These are phyloP conservation scores for Novakomyces olei DNA, from an alignment of 805 yeast species.

Conservation along the genomic window DNA sequence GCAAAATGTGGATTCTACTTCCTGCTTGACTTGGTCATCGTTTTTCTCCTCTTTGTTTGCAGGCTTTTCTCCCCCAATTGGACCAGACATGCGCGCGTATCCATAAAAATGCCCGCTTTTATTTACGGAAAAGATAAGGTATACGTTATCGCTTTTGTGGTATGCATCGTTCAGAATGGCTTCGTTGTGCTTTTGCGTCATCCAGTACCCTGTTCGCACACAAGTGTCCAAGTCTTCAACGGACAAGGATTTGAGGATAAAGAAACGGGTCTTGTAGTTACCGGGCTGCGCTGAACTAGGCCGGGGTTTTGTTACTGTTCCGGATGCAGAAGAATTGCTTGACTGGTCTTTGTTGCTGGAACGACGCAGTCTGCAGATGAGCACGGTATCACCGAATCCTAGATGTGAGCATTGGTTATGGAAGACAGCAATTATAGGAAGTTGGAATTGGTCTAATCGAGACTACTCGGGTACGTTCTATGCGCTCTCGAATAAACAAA, in stretches of 20 bases:
- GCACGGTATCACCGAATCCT: too few relatives aligned
- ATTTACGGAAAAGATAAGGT: conserved; percentile 21
- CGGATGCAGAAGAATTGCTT: background rate
- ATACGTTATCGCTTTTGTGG: conserved; percentile 15
- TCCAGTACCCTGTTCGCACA: conserved; percentile 16
- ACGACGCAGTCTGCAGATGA: background rate
- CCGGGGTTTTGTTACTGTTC: background rate
- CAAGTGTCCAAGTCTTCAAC: conserved; percentile 19
- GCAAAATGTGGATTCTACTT: background rate
- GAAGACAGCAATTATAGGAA: too few relatives aligned
- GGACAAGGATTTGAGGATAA: conserved; percentile 21
- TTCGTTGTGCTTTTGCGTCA: conserved; percentile 21
- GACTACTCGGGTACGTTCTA: too few relatives aligned
- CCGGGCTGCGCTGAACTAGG: background rate
- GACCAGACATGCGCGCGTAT: conserved; percentile 18
- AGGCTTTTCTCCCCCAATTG: conserved; percentile 8
- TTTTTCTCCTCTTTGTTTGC: too few relatives aligned
- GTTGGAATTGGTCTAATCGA: too few relatives aligned
- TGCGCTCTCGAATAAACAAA: too few relatives aligned
- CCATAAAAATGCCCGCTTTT: conserved; percentile 21
- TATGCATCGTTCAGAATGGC: conserved; percentile 19
- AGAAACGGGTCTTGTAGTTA: conserved; percentile 12
- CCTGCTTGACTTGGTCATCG: too few relatives aligned
- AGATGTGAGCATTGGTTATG: too few relatives aligned
- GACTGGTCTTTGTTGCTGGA: background rate